phyloP scores from a whole-genome alignment of 176 grass and related monocot genomes.

The Triticum urartu region DNA sequence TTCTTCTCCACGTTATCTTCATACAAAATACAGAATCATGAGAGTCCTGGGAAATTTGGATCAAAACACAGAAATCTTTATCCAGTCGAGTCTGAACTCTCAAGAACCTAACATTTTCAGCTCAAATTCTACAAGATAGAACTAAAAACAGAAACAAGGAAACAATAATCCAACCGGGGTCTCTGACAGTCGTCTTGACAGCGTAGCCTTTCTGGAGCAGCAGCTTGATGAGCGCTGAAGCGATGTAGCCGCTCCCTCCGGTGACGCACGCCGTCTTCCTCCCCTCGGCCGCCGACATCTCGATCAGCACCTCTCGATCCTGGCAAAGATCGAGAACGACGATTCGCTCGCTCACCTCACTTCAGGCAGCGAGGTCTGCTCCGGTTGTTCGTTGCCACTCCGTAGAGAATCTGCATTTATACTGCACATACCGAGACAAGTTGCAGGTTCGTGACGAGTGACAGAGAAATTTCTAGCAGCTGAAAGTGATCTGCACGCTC shows the following conservation, averaged over 20 bases:
- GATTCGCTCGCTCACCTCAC: too few species aligned
- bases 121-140: not conserved
- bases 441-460: too few species aligned
- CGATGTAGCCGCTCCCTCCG: conserved; percentile 66
- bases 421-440: too few species aligned
- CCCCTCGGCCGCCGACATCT: too few species aligned
- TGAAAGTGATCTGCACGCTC: too few species aligned
- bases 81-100: not conserved
- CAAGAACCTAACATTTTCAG: not conserved
- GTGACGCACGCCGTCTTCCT: conserved; percentile 57
- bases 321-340: too few species aligned
- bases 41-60: not conserved
- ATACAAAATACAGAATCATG: not conserved
- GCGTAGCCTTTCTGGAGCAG: conserved; percentile 63
- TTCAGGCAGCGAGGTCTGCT: too few species aligned
- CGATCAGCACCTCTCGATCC: too few species aligned
- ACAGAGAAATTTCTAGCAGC: too few species aligned
- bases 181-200: conserved; percentile 41
- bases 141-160: not conserved
- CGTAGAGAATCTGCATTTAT: too few species aligned
- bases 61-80: not conserved
- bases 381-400: too few species aligned
- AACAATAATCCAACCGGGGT: conserved; percentile 33
- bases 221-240: conserved; percentile 55
- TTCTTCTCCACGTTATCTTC: conserved; percentile 12